Percentiles rank a stretch among this genome's conserved stretches.
Evolutionary conservation across 768 basidiomycete species (phyloP).

Genomic region (Sarcomyxa edulis): DNA sequence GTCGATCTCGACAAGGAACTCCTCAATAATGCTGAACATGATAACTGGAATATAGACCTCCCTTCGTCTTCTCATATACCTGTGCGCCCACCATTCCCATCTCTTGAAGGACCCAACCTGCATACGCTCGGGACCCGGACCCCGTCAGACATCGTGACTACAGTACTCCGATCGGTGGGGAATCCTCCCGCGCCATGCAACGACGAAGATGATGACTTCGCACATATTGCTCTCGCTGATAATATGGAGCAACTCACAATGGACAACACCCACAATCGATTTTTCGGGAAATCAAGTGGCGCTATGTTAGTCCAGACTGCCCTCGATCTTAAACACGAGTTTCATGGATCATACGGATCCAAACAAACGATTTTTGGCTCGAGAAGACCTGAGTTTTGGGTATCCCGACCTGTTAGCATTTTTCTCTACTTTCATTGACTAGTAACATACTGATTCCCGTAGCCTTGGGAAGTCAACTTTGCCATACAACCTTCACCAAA

Average conservation of each 20-base stretch:
- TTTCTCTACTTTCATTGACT: background rate
- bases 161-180: no score
- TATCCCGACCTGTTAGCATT: conserved; percentile 34
- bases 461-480: no score
- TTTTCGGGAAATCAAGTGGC: conserved; percentile 50
- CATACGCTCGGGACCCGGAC: no score
- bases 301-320: conserved; percentile 49
- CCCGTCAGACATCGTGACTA: no score
- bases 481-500: no score
- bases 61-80: no score
- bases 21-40: conserved; percentile 28
- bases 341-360: conserved; percentile 28
- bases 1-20: conserved; percentile 59
- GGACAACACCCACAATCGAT: conserved; percentile 33
- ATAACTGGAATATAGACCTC: no score
- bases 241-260: conserved; percentile 31
- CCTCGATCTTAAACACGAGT: conserved; percentile 51
- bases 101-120: no score
- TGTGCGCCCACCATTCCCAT: no score
- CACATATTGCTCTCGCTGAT: conserved; percentile 21
- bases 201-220: conserved; percentile 23
- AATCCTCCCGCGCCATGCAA: conserved; percentile 30
- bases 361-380: conserved; percentile 16
- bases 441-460: no score
- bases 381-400: conserved; percentile 47